phyloP scores from a whole-genome alignment of 2,329 filamentous ascomycete genomes.

The Fusarium verrucosum region DNA sequence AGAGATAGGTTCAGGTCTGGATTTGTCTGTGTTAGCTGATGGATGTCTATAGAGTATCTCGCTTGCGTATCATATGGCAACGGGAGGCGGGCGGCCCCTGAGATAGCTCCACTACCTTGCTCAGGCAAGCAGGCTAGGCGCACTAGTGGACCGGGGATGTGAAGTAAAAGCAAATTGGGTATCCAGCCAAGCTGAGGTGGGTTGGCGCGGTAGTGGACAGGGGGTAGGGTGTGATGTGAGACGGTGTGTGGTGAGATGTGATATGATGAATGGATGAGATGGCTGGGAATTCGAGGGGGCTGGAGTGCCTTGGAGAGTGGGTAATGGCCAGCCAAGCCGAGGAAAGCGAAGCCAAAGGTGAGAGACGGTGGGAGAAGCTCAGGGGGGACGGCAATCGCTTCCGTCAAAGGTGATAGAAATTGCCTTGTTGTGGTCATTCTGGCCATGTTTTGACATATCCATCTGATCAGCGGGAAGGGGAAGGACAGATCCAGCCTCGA shows the following conservation, averaged over 20 bases:
- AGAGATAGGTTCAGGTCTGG: slow-evolving; percentile 51
- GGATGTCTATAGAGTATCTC: slow-evolving; percentile 43
- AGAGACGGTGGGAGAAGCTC: slow-evolving; percentile 14
- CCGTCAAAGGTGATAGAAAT: slow-evolving; percentile 6
- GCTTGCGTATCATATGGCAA: slow-evolving; percentile 48
- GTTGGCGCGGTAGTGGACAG: slow-evolving; percentile 25
- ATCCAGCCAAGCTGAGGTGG: slow-evolving; percentile 37
- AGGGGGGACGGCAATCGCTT: slow-evolving; percentile 32
- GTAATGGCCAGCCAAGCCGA: slow-evolving; percentile 31
- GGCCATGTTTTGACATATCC: slow-evolving; percentile 13
- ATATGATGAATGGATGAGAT: slow-evolving; percentile 31
- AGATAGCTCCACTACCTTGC: slow-evolving; percentile 38
- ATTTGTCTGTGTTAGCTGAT: slow-evolving; percentile 46
- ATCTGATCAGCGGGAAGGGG: slow-evolving; percentile 17
- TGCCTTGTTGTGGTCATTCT: slow-evolving; percentile 22
- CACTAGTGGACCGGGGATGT: slow-evolving; percentile 32
- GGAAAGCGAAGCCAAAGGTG: slow-evolving; percentile 17
- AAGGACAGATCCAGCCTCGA: neutral
- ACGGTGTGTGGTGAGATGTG: slow-evolving; percentile 28
- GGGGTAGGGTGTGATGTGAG: slow-evolving; percentile 33
- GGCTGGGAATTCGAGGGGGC: slow-evolving; percentile 36
- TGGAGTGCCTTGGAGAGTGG: slow-evolving; percentile 39
- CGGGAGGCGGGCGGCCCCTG: slow-evolving; percentile 40
- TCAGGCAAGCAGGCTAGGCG: slow-evolving; percentile 40
- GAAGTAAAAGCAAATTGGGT: slow-evolving; percentile 42